A percentile compares a stretch with the other conserved stretches of the same genome.
phyloP scores from a whole-genome alignment of 2,329 filamentous ascomycete species.

The Fusarium nurragi region DNA sequence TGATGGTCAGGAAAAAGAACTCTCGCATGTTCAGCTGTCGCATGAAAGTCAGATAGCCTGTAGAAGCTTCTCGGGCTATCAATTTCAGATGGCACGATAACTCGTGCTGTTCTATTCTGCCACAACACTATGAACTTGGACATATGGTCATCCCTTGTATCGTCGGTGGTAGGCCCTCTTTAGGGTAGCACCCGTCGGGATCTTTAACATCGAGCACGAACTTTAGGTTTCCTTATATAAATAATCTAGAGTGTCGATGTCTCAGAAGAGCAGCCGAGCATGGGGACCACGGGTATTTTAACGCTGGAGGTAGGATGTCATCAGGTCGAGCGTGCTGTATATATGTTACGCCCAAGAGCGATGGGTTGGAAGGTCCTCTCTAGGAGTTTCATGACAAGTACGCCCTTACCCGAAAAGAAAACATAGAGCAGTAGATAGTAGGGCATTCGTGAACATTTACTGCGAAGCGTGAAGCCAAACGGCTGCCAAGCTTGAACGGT shows the following conservation, averaged over 20 bases:
- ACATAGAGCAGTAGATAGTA: not conserved
- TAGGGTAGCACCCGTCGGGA: constrained; percentile 20
- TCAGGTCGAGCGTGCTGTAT: not conserved
- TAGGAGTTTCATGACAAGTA: not conserved
- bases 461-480: not conserved
- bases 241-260: constrained; percentile 11
- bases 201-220: constrained; percentile 1
- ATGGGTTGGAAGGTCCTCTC: not conserved
- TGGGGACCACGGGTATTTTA: not conserved
- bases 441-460: not conserved
- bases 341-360: not conserved
- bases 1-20: no score
- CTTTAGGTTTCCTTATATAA: constrained; percentile 5
- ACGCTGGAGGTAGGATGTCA: not conserved
- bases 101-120: not conserved
- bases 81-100: not conserved
- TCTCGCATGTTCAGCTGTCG: no score
- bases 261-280: constrained; percentile 28
- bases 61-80: not conserved
- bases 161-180: constrained; percentile 3
- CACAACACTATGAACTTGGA: not conserved
- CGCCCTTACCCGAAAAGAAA: not conserved
- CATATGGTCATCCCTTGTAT: constrained; percentile 4
- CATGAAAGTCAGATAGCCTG: not conserved
- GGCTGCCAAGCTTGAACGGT: not conserved